Percentiles rank a stretch among this genome's conserved stretches.
Conservation (phyloP, 2,329 filamentous ascomycete species). For the Fusarium cicatricum region DNA sequence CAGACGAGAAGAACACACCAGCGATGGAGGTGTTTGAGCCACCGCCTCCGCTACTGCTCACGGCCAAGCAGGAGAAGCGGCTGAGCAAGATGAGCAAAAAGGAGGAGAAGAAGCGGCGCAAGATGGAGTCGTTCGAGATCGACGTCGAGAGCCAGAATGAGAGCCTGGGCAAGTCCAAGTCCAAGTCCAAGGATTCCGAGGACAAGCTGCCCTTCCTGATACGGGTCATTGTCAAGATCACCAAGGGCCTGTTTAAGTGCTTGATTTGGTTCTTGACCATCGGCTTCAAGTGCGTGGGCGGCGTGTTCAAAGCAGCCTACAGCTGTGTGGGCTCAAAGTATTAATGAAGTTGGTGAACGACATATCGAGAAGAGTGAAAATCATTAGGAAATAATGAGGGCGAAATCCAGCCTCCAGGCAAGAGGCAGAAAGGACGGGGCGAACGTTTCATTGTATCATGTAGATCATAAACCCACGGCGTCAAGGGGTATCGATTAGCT, state of each 20-base stretch:
- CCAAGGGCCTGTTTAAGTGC: conserved; percentile 64
- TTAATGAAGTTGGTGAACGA: conserved; percentile 36
- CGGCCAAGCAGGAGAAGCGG: conserved; percentile 39
- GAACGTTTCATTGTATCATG: conserved; percentile 33
- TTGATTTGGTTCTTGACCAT: conserved; percentile 67
- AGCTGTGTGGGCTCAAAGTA: conserved; percentile 59
- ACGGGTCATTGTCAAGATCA: conserved; percentile 58
- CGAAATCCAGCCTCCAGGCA: neutral
- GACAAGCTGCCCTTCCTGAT: conserved; percentile 61
- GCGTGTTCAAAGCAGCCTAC: conserved; percentile 60
- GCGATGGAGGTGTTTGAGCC: conserved; percentile 64
- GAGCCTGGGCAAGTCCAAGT: conserved; percentile 50
- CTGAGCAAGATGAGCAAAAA: conserved; percentile 44
- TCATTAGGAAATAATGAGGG: neutral
- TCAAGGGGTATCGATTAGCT: conserved; percentile 42
- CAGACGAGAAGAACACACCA: conserved; percentile 60
- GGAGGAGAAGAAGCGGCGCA: conserved; percentile 46
- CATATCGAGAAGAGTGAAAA: conserved; percentile 4
- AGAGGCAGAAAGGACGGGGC: neutral
- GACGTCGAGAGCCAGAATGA: conserved; percentile 70
- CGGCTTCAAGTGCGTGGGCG: conserved; percentile 60
- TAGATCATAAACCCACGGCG: conserved; percentile 41
- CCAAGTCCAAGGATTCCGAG: conserved; percentile 50
- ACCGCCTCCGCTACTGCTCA: conserved; percentile 53
- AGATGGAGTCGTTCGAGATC: conserved; percentile 65